Evolutionary conservation across 192 early-diverging fungal species (phyloP), one percentile per base, ranked within the genome.

Genomic region (Phycomyces nitens): DNA sequence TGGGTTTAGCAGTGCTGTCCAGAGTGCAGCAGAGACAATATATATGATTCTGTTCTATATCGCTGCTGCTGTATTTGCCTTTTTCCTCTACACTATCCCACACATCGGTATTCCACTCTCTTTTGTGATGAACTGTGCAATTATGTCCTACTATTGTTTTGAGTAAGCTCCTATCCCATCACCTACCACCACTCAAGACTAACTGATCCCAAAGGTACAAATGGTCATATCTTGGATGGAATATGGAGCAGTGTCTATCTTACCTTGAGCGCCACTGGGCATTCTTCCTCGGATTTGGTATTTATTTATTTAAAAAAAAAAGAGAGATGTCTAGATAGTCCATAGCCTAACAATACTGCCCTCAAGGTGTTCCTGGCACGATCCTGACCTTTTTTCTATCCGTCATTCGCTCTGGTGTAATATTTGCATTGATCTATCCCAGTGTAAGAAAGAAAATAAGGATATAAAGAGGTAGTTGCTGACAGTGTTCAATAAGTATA

Each of bases 101-200:
- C 29, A 20, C 3, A 55, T 74, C 42, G 72, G 72, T 3, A 56
- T 34, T 15, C 16, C 41, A 2, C 12, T 65, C 1, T 50, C 66
- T 2, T 68, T 69, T 38, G 12, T 69, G 23, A 52, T 69, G 20
- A 60, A 60, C 9, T 69, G 66, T 41, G 53, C 60, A 23, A 51
- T 69, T n/a, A 65, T 69, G 44, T 55, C 72, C 0, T 74, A 74
- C 43, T 74, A 74, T 43, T 64, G 66, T 24, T 74, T 74, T 27
- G 72, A 74, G 72, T 74, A 68, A 73, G 65, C 67, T n/a, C n/a
- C n/a, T n/a, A n/a, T n/a, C n/a, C n/a, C n/a, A n/a, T n/a, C n/a
- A n/a, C n/a, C n/a, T n/a, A n/a, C n/a, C n/a, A n/a, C n/a, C n/a
- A n/a, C n/a, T n/a, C n/a, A n/a, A n/a, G n/a, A n/a, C n/a, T n/a